These are phyloP conservation scores for Pseudonectria buxi DNA, from an alignment of 2,329 filamentous ascomycete genomes.

Conservation along the genomic window DNA sequence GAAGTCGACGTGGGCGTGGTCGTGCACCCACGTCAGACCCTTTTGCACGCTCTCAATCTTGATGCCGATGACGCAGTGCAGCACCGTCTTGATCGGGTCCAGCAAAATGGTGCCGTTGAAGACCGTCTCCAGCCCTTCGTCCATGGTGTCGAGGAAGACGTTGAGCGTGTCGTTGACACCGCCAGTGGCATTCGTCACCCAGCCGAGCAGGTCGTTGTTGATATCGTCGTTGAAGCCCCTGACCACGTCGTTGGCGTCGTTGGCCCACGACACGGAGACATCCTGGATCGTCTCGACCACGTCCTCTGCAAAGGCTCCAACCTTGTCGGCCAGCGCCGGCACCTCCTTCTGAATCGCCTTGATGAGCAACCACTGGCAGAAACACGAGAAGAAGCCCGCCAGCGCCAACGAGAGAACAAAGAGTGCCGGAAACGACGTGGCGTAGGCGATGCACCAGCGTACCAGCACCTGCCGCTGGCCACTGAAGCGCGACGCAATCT, in stretches of 20 bases:
- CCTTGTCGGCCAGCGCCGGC: constrained; percentile 65
- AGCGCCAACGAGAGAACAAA: constrained; percentile 78
- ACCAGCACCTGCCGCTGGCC: constrained; percentile 62
- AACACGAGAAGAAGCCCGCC: constrained; percentile 73
- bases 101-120: constrained; percentile 80
- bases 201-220: constrained; percentile 78
- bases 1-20: constrained; percentile 77
- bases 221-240: constrained; percentile 64
- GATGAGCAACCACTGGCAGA: constrained; percentile 78
- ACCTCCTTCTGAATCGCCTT: constrained; percentile 66
- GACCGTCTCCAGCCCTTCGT: constrained; percentile 62
- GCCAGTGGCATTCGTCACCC: constrained; percentile 75
- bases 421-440: constrained; percentile 77
- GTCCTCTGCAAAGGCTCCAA: constrained; percentile 71
- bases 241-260: constrained; percentile 68
- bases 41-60: constrained; percentile 81
- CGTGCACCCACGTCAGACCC: constrained; percentile 87
- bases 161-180: constrained; percentile 84
- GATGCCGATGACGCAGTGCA: constrained; percentile 80
- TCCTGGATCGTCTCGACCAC: constrained; percentile 67
- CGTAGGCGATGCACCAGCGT: constrained; percentile 80
- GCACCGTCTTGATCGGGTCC: constrained; percentile 68
- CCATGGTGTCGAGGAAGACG: constrained; percentile 71
- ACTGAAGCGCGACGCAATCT: constrained; percentile 58
- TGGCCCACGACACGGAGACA: constrained; percentile 70